Percentiles rank a stretch among this genome's conserved stretches.
These are phyloP conservation scores for Trametes polyzona DNA, from an alignment of 1,284 basidiomycete genomes.

Conservation along the genomic window DNA sequence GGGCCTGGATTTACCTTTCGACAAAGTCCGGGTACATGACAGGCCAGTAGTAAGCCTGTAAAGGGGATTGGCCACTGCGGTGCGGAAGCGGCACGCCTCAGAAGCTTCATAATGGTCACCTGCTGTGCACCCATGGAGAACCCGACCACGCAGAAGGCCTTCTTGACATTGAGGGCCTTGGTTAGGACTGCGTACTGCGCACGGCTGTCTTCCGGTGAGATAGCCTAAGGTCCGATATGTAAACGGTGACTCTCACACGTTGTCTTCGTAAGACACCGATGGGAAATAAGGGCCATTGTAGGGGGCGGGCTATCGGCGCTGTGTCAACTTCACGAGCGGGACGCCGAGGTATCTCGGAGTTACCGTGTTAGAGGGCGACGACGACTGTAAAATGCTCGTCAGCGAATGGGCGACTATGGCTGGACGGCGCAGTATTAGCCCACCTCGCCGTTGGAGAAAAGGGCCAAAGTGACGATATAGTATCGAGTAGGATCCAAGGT, in stretches of 20 bases:
- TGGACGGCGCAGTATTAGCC: constrained; percentile 8
- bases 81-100: background rate
- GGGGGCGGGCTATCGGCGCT: constrained; percentile 37
- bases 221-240: background rate
- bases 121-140: constrained; percentile 70
- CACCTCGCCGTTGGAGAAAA: constrained; percentile 65
- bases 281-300: constrained; percentile 49
- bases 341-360: background rate
- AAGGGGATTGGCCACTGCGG: background rate
- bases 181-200: constrained; percentile 60
- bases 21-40: constrained; percentile 62
- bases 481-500: constrained; percentile 54
- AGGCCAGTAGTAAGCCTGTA: constrained; percentile 65
- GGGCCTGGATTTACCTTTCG: constrained; percentile 42
- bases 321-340: background rate
- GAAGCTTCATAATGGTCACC: constrained; percentile 32
- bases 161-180: constrained; percentile 50
- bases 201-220: constrained; percentile 40
- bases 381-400: constrained; percentile 42
- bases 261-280: constrained; percentile 54
- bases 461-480: constrained; percentile 58
- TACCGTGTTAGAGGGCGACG: constrained; percentile 66
- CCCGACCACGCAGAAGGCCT: constrained; percentile 54
- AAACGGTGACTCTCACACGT: constrained; percentile 45
- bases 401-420: background rate